Evolutionary conservation across 164 flowering plant genomes (phyloP).

Genomic region (Vitis vinifera): DNA sequence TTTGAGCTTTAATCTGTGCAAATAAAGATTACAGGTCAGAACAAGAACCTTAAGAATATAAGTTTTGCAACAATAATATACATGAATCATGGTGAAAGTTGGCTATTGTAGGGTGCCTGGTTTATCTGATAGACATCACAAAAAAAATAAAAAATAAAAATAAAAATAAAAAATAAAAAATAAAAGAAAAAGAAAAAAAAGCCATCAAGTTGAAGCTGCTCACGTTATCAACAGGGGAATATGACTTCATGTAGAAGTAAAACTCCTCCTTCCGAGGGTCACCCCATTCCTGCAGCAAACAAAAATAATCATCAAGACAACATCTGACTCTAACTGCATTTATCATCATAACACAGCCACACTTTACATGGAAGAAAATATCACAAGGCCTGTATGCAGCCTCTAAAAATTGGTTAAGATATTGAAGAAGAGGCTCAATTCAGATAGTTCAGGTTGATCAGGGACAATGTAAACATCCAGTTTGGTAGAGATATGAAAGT

Average conservation of each 20-base stretch:
- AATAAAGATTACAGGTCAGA: neutral
- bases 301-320: neutral
- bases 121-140: neutral
- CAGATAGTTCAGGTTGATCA: neutral
- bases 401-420: neutral
- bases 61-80: neutral
- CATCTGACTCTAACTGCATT: neutral
- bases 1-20: constrained; percentile 68
- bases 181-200: neutral
- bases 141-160: neutral
- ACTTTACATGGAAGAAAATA: neutral
- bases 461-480: neutral
- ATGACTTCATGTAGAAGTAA: constrained; percentile 80
- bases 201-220: constrained; percentile 14
- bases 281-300: constrained; percentile 78
- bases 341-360: neutral
- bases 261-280: constrained; percentile 79
- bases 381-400: neutral
- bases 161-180: neutral
- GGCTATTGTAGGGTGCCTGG: neutral
- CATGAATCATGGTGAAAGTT: too few species aligned
- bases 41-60: neutral
- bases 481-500: neutral
- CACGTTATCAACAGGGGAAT: constrained; percentile 87
- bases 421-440: neutral